These are phyloP conservation scores for Nitzschia putrida DNA, from an alignment of 108 stramenopile species.

Conservation along the genomic window DNA sequence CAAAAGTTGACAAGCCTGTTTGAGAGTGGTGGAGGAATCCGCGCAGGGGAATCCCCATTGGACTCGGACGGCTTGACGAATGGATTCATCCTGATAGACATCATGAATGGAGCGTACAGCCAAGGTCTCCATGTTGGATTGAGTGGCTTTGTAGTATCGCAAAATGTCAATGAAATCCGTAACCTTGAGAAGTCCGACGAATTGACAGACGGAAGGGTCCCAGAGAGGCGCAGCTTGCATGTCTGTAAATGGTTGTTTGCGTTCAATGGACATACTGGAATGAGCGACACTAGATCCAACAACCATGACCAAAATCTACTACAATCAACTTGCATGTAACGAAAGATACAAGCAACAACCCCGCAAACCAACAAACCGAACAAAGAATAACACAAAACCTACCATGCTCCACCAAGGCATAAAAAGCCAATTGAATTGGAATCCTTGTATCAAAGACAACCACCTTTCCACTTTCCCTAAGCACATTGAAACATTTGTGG, in stretches of 20 bases:
- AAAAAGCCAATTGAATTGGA: constrained; percentile 97
- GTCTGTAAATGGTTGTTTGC: constrained; percentile 42
- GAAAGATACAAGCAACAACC: no score
- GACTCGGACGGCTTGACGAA: constrained; percentile 21
- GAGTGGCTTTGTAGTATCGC: constrained; percentile 72
- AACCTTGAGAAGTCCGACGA: constrained; percentile 93
- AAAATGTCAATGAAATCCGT: constrained; percentile 96
- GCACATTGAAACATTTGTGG: constrained; percentile 74
- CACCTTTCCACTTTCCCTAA: constrained; percentile 84
- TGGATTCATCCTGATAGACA: constrained; percentile 58
- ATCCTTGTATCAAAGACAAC: constrained; percentile 97
- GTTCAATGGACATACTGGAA: neutral
- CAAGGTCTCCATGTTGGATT: constrained; percentile 61
- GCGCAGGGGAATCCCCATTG: constrained; percentile 39
- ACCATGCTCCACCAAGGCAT: constrained; percentile 97
- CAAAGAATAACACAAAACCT: no score
- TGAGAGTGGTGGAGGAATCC: constrained; percentile 74
- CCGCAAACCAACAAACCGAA: no score
- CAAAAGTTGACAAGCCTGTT: constrained; percentile 76
- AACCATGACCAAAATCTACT: no score
- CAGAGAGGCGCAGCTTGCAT: constrained; percentile 95
- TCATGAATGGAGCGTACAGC: constrained; percentile 82
- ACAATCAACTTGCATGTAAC: no score
- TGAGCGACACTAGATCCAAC: neutral
- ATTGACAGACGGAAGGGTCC: constrained; percentile 84